Percentiles rank a stretch among this genome's conserved stretches.
These are phyloP conservation scores for Cucurbitaria berberidis DNA, from an alignment of 2,329 filamentous ascomycete species.

Conservation along the genomic window DNA sequence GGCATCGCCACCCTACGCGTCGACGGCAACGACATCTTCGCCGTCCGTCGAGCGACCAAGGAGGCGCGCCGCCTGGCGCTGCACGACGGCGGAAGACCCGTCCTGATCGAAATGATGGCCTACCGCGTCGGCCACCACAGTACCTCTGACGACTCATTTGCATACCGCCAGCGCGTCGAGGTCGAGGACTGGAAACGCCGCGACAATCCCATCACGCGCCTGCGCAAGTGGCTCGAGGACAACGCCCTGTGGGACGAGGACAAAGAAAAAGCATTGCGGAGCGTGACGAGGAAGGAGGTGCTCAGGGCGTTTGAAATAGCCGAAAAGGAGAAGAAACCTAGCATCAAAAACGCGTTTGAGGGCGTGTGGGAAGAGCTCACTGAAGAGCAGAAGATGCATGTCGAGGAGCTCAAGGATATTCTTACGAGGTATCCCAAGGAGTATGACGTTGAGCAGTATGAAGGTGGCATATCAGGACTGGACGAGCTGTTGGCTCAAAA, in stretches of 20 bases:
- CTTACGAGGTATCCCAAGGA: conserved; percentile 87
- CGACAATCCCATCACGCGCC: conserved; percentile 84
- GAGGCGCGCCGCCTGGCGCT: conserved; percentile 80
- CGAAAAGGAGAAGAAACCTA: conserved; percentile 80
- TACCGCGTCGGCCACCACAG: conserved; percentile 98
- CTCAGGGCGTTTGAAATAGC: conserved; percentile 84
- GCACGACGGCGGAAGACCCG: conserved; percentile 76
- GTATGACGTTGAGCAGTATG: conserved; percentile 81
- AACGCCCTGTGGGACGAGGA: conserved; percentile 83
- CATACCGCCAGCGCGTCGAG: conserved; percentile 90
- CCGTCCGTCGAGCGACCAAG: conserved; percentile 79
- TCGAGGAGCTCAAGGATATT: conserved; percentile 74
- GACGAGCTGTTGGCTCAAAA: conserved; percentile 43
- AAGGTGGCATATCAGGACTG: conserved; percentile 73
- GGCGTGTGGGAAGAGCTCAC: conserved; percentile 91
- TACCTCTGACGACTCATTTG: conserved; percentile 95
- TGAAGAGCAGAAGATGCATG: conserved; percentile 77
- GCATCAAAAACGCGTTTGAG: conserved; percentile 75
- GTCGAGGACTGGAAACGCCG: conserved; percentile 93
- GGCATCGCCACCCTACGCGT: conserved; percentile 93
- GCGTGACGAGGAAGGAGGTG: conserved; percentile 72
- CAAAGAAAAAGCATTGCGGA: conserved; percentile 75
- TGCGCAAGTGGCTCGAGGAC: conserved; percentile 90
- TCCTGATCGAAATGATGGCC: conserved; percentile 94
- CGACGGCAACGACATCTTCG: conserved; percentile 94